A percentile compares a stretch with the other conserved stretches of the same genome.
These are phyloP conservation scores for Artemisia argyi DNA, from an alignment of 129 eudicot species.

Conservation along the genomic window DNA sequence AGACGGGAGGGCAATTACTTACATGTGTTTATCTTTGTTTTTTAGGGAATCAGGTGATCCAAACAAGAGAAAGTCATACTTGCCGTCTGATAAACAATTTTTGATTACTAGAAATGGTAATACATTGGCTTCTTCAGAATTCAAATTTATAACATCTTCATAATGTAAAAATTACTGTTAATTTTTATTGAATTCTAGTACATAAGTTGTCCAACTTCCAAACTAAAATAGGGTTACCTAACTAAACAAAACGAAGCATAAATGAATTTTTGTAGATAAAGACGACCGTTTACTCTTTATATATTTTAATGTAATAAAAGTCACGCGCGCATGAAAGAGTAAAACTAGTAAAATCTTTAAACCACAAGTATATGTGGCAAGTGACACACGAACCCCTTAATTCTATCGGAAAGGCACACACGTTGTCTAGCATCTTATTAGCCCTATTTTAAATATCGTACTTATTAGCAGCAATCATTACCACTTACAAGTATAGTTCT, in stretches of 20 bases:
- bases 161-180: background rate
- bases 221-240: background rate
- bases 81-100: constrained; percentile 86
- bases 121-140: background rate
- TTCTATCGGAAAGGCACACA: no score
- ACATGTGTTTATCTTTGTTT: background rate
- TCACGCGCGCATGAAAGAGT: no score
- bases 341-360: no score
- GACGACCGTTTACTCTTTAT: no score
- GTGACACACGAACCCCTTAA: no score
- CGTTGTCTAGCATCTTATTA: no score
- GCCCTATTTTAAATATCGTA: no score
- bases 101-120: constrained; percentile 89
- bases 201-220: background rate
- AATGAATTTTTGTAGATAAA: background rate
- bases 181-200: background rate
- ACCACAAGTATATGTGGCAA: no score
- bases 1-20: constrained; percentile 1
- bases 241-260: background rate
- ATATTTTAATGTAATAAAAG: no score
- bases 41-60: constrained; percentile 96
- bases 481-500: background rate
- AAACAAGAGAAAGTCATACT: constrained; percentile 86
- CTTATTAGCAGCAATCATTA: no score
- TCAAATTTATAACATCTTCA: constrained; percentile 8